phyloP scores from a whole-genome alignment of 176 grass and related monocot genomes.

The Dendrocalamus sinicus region DNA sequence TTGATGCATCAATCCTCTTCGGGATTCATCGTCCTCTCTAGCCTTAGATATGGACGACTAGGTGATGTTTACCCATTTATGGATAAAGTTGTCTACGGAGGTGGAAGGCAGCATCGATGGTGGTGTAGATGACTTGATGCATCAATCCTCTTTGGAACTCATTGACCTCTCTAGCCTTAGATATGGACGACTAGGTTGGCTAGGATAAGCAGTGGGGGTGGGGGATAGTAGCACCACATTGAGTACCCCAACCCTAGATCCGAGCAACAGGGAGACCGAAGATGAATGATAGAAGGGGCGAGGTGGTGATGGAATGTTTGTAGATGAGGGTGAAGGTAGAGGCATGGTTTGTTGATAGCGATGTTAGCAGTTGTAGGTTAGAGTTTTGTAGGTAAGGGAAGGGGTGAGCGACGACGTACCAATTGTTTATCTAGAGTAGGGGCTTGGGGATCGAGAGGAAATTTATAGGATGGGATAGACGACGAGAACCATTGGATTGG shows the following conservation, averaged over 20 bases:
- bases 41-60: background rate
- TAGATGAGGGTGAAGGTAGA: rapidly evolving
- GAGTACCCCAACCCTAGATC: background rate
- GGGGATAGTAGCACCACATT: background rate
- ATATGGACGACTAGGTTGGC: background rate
- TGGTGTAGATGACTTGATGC: background rate
- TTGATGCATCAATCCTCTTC: background rate
- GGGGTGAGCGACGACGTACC: rapidly evolving
- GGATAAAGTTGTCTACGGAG: background rate
- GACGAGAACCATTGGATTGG: background rate
- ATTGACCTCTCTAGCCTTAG: background rate
- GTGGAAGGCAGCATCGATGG: background rate
- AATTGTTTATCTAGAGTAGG: background rate
- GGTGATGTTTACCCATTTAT: background rate
- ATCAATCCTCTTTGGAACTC: background rate
- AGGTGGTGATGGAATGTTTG: background rate
- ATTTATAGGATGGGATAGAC: background rate
- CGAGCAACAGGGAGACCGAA: rapidly evolving
- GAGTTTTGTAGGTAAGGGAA: background rate
- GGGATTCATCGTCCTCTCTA: background rate
- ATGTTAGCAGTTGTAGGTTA: background rate
- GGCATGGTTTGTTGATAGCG: background rate
- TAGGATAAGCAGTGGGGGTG: background rate
- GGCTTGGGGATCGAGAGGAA: background rate
- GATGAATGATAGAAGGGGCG: background rate